Evolutionary conservation across 306 rosid genomes (phyloP).

Genomic region (Cucumis cinereus): DNA sequence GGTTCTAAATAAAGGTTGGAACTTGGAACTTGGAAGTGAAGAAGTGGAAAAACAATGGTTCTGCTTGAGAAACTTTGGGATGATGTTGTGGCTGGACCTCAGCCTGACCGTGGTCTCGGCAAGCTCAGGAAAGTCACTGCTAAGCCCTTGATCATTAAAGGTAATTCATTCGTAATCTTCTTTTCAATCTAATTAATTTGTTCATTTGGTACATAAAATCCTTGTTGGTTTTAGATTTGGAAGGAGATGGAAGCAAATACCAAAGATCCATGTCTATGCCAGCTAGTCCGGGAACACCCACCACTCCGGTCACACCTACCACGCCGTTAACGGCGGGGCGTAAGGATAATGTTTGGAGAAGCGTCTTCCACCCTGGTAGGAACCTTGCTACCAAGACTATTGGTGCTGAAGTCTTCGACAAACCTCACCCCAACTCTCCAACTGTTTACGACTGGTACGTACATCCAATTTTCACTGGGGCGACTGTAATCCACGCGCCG

Average conservation of each 20-base stretch:
- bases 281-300: slow-evolving; percentile 20
- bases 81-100: slow-evolving; percentile 73
- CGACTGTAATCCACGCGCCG: not conserved
- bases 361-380: slow-evolving; percentile 93
- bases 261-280: slow-evolving; percentile 34
- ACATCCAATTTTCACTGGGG: not conserved
- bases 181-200: not conserved
- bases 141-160: slow-evolving; percentile 15
- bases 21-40: too few species aligned
- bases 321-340: slow-evolving; percentile 37
- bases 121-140: slow-evolving; percentile 45
- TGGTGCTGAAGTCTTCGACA: slow-evolving; percentile 74
- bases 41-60: not conserved
- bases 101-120: slow-evolving; percentile 76
- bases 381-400: slow-evolving; percentile 54
- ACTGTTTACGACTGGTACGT: slow-evolving; percentile 89
- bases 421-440: slow-evolving; percentile 80
- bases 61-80: slow-evolving; percentile 85
- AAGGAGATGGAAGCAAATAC: slow-evolving; percentile 37
- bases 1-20: not conserved
- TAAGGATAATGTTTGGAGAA: slow-evolving; percentile 90
- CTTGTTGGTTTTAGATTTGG: not conserved
- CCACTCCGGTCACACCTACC: slow-evolving; percentile 5
- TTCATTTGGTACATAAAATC: not conserved
- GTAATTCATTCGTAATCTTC: not conserved